Evolutionary conservation across 257 asterid genomes (phyloP).

Genomic region (Nicotiana obtusifolia): DNA sequence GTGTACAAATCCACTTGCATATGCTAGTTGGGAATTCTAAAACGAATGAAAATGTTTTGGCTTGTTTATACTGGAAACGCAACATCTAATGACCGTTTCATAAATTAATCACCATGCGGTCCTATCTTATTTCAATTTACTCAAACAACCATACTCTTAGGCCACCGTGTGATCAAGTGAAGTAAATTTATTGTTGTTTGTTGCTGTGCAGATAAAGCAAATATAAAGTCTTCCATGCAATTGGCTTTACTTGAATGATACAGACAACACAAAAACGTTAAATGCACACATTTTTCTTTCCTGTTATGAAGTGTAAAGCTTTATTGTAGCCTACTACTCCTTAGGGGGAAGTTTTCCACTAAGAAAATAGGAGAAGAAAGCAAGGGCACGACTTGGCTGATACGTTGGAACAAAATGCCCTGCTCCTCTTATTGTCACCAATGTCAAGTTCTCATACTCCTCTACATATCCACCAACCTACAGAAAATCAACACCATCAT

Average conservation of each 20-base stretch:
- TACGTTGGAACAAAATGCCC: conserved; percentile 22
- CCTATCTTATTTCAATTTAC: no score
- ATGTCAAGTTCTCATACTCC: conserved; percentile 17
- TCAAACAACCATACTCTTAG: no score
- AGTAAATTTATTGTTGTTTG: no score
- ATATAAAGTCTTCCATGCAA: no score
- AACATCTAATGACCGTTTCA: no score
- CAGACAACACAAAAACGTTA: not conserved
- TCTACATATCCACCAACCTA: conserved; percentile 25
- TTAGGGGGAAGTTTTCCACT: not conserved
- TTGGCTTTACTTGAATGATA: not conserved
- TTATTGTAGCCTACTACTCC: not conserved
- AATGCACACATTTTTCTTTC: not conserved
- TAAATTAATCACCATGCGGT: no score
- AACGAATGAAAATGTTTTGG: no score
- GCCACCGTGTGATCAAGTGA: no score
- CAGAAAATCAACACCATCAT: not conserved
- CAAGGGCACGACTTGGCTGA: conserved; percentile 18
- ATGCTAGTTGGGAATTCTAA: no score
- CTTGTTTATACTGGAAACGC: no score
- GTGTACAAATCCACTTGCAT: no score
- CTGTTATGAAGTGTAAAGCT: not conserved
- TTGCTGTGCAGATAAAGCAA: no score
- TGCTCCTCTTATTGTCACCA: conserved; percentile 19
- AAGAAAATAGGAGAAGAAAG: conserved; percentile 15